A percentile compares a stretch with the other conserved stretches of the same genome.
phyloP scores from a whole-genome alignment of 495 filamentous ascomycete species.

The Astrothelium macrocarpum region DNA sequence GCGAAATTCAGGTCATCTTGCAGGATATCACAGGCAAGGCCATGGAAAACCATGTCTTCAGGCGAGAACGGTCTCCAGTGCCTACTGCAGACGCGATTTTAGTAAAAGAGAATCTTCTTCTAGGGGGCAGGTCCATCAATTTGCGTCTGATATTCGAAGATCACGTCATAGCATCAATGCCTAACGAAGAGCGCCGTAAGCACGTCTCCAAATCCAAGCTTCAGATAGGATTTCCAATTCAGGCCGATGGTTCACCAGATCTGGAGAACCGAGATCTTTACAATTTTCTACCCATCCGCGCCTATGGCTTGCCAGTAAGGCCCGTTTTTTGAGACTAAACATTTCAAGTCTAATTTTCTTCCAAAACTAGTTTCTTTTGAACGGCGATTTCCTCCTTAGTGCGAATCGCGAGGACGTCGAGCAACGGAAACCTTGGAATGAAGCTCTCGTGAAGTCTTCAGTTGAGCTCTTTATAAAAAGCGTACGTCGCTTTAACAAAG shows the following conservation, averaged over 20 bases:
- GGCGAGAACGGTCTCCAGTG: neutral
- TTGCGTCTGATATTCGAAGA: neutral
- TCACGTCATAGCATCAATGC: neutral
- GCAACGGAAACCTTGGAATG: slow-evolving; percentile 6
- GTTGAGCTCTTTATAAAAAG: slow-evolving; percentile 9
- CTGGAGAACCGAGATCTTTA: neutral
- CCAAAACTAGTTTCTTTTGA: slow-evolving; percentile 10
- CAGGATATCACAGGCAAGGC: neutral
- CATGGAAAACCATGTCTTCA: neutral
- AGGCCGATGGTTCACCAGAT: neutral
- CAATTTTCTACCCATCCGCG: slow-evolving; percentile 13
- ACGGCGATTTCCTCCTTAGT: slow-evolving; percentile 13
- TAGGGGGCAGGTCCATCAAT: neutral
- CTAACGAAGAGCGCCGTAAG: slow-evolving; percentile 3
- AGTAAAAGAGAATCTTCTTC: neutral
- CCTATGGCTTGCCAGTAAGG: slow-evolving; percentile 12
- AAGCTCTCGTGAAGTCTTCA: neutral
- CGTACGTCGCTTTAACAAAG: slow-evolving; percentile 5
- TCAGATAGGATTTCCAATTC: slow-evolving; percentile 12
- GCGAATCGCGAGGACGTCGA: slow-evolving; percentile 10
- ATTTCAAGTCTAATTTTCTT: neutral
- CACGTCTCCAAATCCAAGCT: slow-evolving; percentile 9
- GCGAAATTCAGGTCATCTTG: slow-evolving; percentile 8
- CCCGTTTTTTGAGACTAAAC: neutral
- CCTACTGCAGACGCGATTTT: neutral